phyloP scores from a whole-genome alignment of 352 stramenopile species.

The Globisporangium viniferum region DNA sequence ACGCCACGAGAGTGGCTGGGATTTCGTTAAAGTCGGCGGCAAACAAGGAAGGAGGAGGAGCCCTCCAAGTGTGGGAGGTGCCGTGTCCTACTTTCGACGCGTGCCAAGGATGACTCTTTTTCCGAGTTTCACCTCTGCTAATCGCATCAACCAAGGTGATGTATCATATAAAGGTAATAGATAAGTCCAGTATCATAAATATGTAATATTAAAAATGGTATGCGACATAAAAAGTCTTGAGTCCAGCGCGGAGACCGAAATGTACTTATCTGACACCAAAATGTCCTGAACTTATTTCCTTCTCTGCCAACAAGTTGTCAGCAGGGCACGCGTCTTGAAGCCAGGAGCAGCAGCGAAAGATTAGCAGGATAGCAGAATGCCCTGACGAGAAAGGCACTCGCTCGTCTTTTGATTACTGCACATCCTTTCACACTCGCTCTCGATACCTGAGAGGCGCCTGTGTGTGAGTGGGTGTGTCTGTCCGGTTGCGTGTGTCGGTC shows the following conservation, averaged over 20 bases:
- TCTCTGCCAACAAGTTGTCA: not conserved
- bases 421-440: not conserved
- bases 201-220: not conserved
- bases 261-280: not conserved
- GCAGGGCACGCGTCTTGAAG: not conserved
- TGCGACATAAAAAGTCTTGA: not conserved
- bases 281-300: not conserved
- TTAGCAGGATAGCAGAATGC: not conserved
- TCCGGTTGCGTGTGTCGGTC: not conserved
- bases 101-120: conserved; percentile 2
- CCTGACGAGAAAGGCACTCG: not conserved
- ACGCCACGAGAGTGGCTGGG: too few relatives aligned
- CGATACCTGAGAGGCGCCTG: too few relatives aligned
- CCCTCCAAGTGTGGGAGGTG: too few relatives aligned
- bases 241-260: not conserved
- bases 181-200: not conserved
- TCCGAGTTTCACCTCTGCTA: not conserved
- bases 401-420: not conserved
- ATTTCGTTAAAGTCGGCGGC: too few relatives aligned
- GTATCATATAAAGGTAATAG: not conserved
- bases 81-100: not conserved
- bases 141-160: not conserved
- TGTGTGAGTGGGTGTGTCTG: not conserved
- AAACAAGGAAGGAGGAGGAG: too few relatives aligned
- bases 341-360: not conserved